Evolutionary conservation across 1,139 yeast genomes (phyloP).

Genomic region (Candida neerlandica): DNA sequence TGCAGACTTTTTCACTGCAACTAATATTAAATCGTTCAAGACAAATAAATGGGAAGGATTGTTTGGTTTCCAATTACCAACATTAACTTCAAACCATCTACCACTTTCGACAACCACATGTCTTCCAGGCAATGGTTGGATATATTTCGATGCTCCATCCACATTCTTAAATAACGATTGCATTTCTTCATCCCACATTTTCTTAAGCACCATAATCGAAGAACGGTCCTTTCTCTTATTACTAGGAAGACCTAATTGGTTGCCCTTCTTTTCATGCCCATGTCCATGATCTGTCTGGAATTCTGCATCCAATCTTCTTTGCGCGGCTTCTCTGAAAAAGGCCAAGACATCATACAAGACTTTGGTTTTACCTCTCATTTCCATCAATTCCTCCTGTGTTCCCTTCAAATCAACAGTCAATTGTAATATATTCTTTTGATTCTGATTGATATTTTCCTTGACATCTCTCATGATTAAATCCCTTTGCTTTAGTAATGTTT

Average conservation of each 20-base stretch:
- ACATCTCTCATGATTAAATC: constrained; percentile 62
- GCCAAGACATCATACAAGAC: constrained; percentile 65
- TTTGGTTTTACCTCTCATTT: constrained; percentile 59
- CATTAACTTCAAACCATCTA: constrained; percentile 85
- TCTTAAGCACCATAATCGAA: constrained; percentile 72
- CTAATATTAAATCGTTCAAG: constrained; percentile 73
- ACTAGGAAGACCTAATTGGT: constrained; percentile 6
- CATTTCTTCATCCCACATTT: constrained; percentile 79
- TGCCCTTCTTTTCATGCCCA: constrained; percentile 4
- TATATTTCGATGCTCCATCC: constrained; percentile 84
- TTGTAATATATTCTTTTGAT: constrained; percentile 70
- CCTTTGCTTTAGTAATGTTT: constrained; percentile 55
- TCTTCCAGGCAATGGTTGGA: constrained; percentile 78
- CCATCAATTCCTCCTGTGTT: constrained; percentile 66
- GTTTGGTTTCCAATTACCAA: constrained; percentile 82
- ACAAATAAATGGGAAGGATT: constrained; percentile 77
- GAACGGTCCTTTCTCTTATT: constrained; percentile 55
- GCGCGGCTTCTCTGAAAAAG: constrained; percentile 73
- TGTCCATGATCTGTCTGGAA: constrained; percentile 20
- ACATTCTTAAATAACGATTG: constrained; percentile 76
- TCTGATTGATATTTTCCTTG: constrained; percentile 65
- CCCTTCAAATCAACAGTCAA: constrained; percentile 66
- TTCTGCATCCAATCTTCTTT: constrained; percentile 53
- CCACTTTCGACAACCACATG: constrained; percentile 81
- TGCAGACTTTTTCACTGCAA: constrained; percentile 64